Base-by-base conservation (phyloP, 768 basidiomycete genomes). In the Macrolepiota dolichaula region DNA sequence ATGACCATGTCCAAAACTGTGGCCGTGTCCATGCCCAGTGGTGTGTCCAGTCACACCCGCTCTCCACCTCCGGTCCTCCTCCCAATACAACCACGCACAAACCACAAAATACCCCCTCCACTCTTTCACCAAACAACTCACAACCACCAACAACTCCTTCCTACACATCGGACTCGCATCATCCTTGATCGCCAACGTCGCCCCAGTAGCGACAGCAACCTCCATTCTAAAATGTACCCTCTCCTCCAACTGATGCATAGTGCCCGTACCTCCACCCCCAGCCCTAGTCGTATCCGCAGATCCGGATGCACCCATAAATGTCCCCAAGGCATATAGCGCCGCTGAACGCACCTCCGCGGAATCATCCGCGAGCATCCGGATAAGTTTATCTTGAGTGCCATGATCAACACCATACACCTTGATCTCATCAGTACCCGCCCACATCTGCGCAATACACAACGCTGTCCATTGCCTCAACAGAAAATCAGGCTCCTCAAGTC, bases 141-240 rank as follows among this genome's bases (percentile, higher is more conserved):
- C 86, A 40, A 98, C 81, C 40, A 98, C 84, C 36, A 98, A 79
- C 22, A 98, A 79, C 71, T 98, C 97, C 74, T 97, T 97, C 61
- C 96, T 80, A 11, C 96, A 96, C 88, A 97, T 92, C 0, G 97
- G 96, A 61, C 92, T 94, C 1, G 94, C 97, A 70, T 99, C 97
- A 58, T 93, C 93, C 72, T 93, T 91, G 56, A 92, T 89, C 9
- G 90, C 89, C 47, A 98, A 82, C 9, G 92, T 88, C 1, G 93
- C 91, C 24, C 91, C 92, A 11, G 93, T 96, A 6, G 89, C 93
- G 22, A 98, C 85, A 4, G 92, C 93, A 0, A 97, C 91, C 72
- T 98, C 96, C 83, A 96, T 85, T 65, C 88, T 81, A 72, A 92
- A 89, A 69, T 92, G 92, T 24, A 85, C 82, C n/a, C 85, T 78